Conservation (phyloP, 768 basidiomycete species). For the Boletus tomentosulus region DNA sequence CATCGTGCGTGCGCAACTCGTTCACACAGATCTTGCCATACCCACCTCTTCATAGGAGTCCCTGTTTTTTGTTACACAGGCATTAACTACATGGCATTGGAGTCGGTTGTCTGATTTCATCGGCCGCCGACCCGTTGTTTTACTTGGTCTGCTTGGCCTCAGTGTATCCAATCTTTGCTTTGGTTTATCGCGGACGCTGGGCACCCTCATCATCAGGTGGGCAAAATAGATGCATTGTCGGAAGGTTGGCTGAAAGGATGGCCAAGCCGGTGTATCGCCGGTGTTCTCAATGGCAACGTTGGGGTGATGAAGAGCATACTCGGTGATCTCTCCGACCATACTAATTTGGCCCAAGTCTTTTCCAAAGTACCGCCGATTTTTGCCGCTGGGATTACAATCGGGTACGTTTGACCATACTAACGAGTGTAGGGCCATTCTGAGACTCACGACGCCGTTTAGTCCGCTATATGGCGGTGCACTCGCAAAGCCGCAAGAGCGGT, state of each 20-base stretch:
- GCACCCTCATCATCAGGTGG: slow-evolving; percentile 52
- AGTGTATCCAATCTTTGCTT: slow-evolving; percentile 54
- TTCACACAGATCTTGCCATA: not conserved
- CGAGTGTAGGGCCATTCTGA: not conserved
- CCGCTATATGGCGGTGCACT: slow-evolving; percentile 58
- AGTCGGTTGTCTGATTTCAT: slow-evolving; percentile 56
- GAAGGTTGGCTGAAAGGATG: not conserved
- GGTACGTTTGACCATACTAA: not conserved
- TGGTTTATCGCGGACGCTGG: slow-evolving; percentile 57
- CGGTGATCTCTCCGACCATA: slow-evolving; percentile 51
- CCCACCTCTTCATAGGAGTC: slow-evolving; percentile 43
- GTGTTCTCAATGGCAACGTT: slow-evolving; percentile 36
- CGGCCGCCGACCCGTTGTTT: slow-evolving; percentile 60
- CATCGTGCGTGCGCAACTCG: slow-evolving; percentile 31
- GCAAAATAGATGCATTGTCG: not conserved
- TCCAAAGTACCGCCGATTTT: slow-evolving; percentile 12
- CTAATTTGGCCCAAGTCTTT: slow-evolving; percentile 36
- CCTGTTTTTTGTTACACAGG: slow-evolving; percentile 41
- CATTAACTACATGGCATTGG: slow-evolving; percentile 52
- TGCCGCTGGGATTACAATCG: slow-evolving; percentile 1
- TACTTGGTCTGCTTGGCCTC: slow-evolving; percentile 50
- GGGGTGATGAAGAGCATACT: slow-evolving; percentile 69
- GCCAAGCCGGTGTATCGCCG: slow-evolving; percentile 33
- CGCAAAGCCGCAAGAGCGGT: slow-evolving; percentile 51
- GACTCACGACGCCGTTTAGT: slow-evolving; percentile 26